Percentiles rank a stretch among this genome's conserved stretches.
Conservation (phyloP, 345 rosid species). For the Eucalyptus pauciflora region DNA sequence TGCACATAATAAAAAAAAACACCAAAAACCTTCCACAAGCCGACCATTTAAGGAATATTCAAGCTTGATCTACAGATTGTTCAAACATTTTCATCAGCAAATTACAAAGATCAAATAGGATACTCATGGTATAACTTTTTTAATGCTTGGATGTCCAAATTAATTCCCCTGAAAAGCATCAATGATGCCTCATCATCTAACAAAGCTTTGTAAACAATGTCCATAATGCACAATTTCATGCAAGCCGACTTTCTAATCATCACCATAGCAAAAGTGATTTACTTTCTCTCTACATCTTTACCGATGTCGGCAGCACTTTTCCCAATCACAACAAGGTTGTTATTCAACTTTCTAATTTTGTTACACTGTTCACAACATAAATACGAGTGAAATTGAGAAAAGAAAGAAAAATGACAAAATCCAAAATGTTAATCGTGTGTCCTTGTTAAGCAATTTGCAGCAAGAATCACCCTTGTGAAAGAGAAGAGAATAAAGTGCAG, state of each 20-base stretch:
- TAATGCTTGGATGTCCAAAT: not conserved
- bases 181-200: not conserved
- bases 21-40: not conserved
- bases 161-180: not conserved
- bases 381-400: not conserved
- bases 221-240: not conserved
- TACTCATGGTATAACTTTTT: not conserved
- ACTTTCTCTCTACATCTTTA: conserved; percentile 46
- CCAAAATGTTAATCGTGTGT: not conserved
- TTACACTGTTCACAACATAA: conserved; percentile 29
- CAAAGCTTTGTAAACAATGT: not conserved
- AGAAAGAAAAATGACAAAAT: not conserved
- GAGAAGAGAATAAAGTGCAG: too few relatives aligned
- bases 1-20: not conserved
- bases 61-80: not conserved
- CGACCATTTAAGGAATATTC: not conserved
- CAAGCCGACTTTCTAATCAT: not conserved
- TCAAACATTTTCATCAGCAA: not conserved
- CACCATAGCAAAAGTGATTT: not conserved
- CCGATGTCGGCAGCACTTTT: conserved; percentile 42
- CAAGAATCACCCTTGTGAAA: not conserved
- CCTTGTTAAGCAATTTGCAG: not conserved
- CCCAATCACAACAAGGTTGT: conserved; percentile 52
- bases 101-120: not conserved
- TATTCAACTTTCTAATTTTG: conserved; percentile 61